Conservation (phyloP, 2,329 filamentous ascomycete genomes). For the Rhinocladiella similis region DNA sequence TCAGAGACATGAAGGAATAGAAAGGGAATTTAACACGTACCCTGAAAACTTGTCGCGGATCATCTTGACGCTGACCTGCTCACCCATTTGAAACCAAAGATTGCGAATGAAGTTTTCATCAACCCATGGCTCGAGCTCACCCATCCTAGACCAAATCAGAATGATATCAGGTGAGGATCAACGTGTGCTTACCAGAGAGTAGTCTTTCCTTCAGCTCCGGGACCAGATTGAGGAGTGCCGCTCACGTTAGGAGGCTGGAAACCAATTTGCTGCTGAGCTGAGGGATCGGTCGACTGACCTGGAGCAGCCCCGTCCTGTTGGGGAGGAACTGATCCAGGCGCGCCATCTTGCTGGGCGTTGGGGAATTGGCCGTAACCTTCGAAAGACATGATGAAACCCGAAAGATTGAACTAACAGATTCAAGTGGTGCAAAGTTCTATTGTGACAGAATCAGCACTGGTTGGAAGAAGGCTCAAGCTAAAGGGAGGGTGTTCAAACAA, state of each 20-base stretch:
- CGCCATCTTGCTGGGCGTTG: conserved; percentile 58
- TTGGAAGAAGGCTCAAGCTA: background rate
- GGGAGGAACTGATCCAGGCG: conserved; percentile 49
- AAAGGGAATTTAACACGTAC: conserved; percentile 53
- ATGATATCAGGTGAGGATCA: conserved; percentile 12
- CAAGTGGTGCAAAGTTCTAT: conserved; percentile 13
- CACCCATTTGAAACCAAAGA: conserved; percentile 89
- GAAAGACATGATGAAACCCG: conserved; percentile 60
- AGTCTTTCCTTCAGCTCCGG: conserved; percentile 56
- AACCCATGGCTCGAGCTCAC: conserved; percentile 98
- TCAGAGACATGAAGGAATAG: conserved; percentile 27
- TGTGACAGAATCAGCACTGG: background rate
- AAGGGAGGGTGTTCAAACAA: too few species aligned
- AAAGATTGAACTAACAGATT: conserved; percentile 15
- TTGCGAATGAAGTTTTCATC: conserved; percentile 98
- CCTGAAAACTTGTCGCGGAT: conserved; percentile 99
- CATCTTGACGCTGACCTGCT: conserved; percentile 98
- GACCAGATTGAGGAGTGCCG: conserved; percentile 44
- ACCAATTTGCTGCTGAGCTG: conserved; percentile 52
- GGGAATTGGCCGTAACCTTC: conserved; percentile 62
- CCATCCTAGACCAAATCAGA: conserved; percentile 70
- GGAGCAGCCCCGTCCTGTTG: conserved; percentile 53
- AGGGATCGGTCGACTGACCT: conserved; percentile 45
- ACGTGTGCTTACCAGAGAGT: conserved; percentile 52
- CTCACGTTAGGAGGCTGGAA: conserved; percentile 52